phyloP scores from a whole-genome alignment of 495 filamentous ascomycete species.

The Penicillium malachiteum region DNA sequence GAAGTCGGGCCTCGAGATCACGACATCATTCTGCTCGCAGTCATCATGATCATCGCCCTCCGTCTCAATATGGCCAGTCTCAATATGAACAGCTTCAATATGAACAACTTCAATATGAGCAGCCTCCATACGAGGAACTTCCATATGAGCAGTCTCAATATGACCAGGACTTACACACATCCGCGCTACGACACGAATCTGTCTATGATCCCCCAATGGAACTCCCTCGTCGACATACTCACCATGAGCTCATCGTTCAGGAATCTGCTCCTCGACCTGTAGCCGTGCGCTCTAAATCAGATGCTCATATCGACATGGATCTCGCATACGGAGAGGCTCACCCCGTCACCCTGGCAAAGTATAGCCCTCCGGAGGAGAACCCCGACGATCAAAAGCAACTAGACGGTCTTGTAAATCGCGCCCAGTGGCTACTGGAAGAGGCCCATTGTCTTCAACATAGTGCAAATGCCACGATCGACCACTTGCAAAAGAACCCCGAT shows the following conservation, averaged over 20 bases:
- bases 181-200: conserved; percentile 14
- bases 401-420: conserved; percentile 60
- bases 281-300: conserved; percentile 41
- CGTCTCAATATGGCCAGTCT: conserved; percentile 6
- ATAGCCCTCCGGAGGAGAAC: conserved; percentile 22
- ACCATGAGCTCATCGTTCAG: conserved; percentile 35
- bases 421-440: conserved; percentile 75
- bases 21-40: conserved; percentile 35
- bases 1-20: conserved; percentile 31
- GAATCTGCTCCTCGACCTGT: conserved; percentile 24
- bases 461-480: conserved; percentile 78
- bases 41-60: conserved; percentile 18
- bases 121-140: too few species aligned
- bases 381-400: conserved; percentile 57
- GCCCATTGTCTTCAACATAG: conserved; percentile 84
- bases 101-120: too few species aligned
- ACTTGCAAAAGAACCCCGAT: conserved; percentile 86
- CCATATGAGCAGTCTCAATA: conserved; percentile 12
- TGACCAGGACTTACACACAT: conserved; percentile 35
- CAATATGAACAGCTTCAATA: too few species aligned
- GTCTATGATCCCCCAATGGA: conserved; percentile 22
- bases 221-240: conserved; percentile 49
- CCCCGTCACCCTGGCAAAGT: conserved; percentile 40
- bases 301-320: conserved; percentile 76
- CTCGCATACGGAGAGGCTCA: conserved; percentile 73